Evolutionary conservation across 2,329 filamentous ascomycete genomes (phyloP).

Genomic region (Cytospora chrysosperma): DNA sequence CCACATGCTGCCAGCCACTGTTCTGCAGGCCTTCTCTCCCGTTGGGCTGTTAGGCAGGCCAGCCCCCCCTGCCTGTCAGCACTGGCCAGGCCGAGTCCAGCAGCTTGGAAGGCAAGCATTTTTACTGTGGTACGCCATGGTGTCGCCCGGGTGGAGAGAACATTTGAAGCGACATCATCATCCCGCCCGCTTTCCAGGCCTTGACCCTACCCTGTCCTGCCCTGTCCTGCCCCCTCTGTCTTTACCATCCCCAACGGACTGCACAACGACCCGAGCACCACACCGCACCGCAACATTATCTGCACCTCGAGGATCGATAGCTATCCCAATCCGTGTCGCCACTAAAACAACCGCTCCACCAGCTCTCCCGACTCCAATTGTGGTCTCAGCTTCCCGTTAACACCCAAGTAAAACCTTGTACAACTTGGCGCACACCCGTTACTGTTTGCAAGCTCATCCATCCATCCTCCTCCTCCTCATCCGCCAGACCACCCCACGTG

Average conservation of each 20-base stretch:
- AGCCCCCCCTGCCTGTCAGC: not conserved
- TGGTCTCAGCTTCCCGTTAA: not conserved
- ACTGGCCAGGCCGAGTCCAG: not conserved
- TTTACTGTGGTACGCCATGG: not conserved
- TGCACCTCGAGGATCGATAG: not conserved
- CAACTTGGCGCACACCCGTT: not conserved
- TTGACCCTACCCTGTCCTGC: not conserved
- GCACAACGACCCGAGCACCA: not conserved
- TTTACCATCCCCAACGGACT: not conserved
- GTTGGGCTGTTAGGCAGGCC: not conserved
- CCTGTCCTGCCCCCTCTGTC: not conserved
- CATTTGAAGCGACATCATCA: slow-evolving; percentile 21
- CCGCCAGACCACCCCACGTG: slow-evolving; percentile 1
- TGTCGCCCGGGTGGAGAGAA: not conserved
- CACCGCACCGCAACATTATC: not conserved
- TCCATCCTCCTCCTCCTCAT: not conserved
- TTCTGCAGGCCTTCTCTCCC: not conserved
- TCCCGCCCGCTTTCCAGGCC: not conserved
- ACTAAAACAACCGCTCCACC: not conserved
- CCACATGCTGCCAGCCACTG: not conserved
- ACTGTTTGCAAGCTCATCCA: not conserved
- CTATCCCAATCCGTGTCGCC: not conserved
- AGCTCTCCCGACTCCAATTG: not conserved
- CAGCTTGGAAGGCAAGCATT: not conserved
- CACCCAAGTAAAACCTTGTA: not conserved